A percentile compares a stretch with the other conserved stretches of the same genome.
Evolutionary conservation across 345 rosid species (phyloP).

Genomic region (Syzygium grande): DNA sequence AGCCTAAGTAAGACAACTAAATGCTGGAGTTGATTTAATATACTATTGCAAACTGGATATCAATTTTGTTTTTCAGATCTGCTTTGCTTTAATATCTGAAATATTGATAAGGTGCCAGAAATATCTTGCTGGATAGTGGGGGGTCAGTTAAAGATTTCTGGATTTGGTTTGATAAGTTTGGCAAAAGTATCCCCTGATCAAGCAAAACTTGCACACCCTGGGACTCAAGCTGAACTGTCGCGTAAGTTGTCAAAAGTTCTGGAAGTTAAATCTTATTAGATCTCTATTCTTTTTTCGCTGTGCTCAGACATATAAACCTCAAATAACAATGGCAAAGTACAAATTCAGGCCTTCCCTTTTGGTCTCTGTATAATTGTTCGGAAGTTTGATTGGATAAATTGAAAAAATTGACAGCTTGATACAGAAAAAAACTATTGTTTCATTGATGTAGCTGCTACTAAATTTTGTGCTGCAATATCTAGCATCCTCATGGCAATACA

Average conservation of each 20-base stretch:
- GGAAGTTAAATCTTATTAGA: background rate
- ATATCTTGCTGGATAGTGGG: constrained; percentile 93
- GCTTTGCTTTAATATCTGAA: constrained; percentile 62
- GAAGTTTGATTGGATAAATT: no score
- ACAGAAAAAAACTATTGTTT: background rate
- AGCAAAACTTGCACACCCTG: constrained; percentile 42
- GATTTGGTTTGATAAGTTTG: constrained; percentile 69
- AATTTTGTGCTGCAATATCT: background rate
- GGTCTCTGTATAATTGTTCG: background rate
- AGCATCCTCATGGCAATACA: background rate
- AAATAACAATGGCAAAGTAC: background rate
- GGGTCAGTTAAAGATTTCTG: constrained; percentile 77
- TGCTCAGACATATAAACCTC: background rate
- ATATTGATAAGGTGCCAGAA: constrained; percentile 99
- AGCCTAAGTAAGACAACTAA: constrained; percentile 86
- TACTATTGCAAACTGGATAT: background rate
- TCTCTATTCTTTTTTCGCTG: background rate
- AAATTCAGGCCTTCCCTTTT: background rate
- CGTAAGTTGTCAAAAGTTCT: constrained; percentile 35
- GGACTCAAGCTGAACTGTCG: constrained; percentile 30
- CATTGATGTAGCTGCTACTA: background rate
- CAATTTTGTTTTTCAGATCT: background rate
- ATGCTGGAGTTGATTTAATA: constrained; percentile 31
- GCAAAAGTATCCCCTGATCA: constrained; percentile 49
- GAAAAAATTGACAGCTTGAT: background rate